These are phyloP conservation scores for Magnolia officinalis DNA, from an alignment of 164 flowering plant genomes.

Conservation along the genomic window DNA sequence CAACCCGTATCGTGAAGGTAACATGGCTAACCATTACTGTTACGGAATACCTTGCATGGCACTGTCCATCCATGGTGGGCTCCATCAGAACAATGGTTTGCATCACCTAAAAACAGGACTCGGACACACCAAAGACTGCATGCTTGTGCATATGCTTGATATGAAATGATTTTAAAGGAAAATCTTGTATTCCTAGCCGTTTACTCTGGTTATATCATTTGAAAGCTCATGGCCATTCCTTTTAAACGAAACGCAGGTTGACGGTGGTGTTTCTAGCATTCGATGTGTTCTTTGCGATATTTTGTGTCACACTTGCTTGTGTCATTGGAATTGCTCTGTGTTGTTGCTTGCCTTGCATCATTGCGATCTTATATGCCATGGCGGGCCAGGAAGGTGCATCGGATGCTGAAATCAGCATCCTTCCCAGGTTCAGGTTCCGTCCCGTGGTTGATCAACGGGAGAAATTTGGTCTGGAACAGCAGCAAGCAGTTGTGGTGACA, in stretches of 20 bases:
- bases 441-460: slow-evolving; percentile 9
- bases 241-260: slow-evolving; percentile 50
- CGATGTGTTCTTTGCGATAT: slow-evolving; percentile 64
- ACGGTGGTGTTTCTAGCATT: slow-evolving; percentile 65
- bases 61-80: no score
- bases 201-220: neutral
- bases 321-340: slow-evolving; percentile 47
- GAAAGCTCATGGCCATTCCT: neutral
- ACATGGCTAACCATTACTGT: no score
- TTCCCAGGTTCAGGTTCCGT: slow-evolving; percentile 50
- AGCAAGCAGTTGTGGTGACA: slow-evolving; percentile 22
- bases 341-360: slow-evolving; percentile 55
- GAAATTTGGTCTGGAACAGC: slow-evolving; percentile 17
- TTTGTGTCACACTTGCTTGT: slow-evolving; percentile 58
- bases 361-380: slow-evolving; percentile 51
- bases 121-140: no score
- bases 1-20: no score
- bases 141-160: neutral
- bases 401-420: slow-evolving; percentile 52
- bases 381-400: slow-evolving; percentile 60
- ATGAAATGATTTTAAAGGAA: neutral
- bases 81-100: neutral
- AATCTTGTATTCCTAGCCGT: neutral
- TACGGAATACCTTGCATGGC: no score
- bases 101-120: neutral